A percentile compares a stretch with the other conserved stretches of the same genome.
phyloP scores from a whole-genome alignment of 768 basidiomycete species.

The Suillus lakei region DNA sequence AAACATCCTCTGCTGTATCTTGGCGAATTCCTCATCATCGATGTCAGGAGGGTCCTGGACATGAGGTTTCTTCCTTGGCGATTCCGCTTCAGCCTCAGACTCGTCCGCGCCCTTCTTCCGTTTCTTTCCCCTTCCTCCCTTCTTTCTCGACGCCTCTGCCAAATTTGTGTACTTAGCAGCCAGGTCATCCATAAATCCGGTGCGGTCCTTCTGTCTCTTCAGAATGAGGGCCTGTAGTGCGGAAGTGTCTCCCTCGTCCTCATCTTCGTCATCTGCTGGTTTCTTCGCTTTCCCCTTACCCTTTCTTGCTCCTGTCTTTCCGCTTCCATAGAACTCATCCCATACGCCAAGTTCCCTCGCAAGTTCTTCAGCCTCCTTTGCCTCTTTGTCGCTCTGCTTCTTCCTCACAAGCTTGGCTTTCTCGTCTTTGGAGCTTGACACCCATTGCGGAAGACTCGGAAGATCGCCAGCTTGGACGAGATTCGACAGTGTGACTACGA shows the following conservation, averaged over 20 bases:
- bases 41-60: slow-evolving; percentile 57
- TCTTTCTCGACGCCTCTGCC: slow-evolving; percentile 40
- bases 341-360: slow-evolving; percentile 91
- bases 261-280: slow-evolving; percentile 33
- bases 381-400: slow-evolving; percentile 80
- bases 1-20: slow-evolving; percentile 61
- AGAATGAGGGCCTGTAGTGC: slow-evolving; percentile 82
- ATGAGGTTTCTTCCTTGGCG: slow-evolving; percentile 56
- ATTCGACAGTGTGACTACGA: slow-evolving; percentile 68
- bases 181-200: slow-evolving; percentile 74
- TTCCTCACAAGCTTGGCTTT: slow-evolving; percentile 75
- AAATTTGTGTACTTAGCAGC: slow-evolving; percentile 74
- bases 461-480: slow-evolving; percentile 70
- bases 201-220: slow-evolving; percentile 71
- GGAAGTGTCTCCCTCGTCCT: slow-evolving; percentile 65
- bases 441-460: slow-evolving; percentile 64
- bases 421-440: slow-evolving; percentile 73
- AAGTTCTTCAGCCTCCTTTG: slow-evolving; percentile 78
- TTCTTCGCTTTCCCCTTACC: slow-evolving; percentile 55
- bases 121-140: slow-evolving; percentile 56
- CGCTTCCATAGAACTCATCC: slow-evolving; percentile 90
- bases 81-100: slow-evolving; percentile 37
- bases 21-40: slow-evolving; percentile 68
- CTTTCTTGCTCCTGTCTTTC: slow-evolving; percentile 65
- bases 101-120: slow-evolving; percentile 47